Percentiles rank a stretch among this genome's conserved stretches.
phyloP scores from a whole-genome alignment of 495 filamentous ascomycete genomes.

The Lichenothelia convexa region DNA sequence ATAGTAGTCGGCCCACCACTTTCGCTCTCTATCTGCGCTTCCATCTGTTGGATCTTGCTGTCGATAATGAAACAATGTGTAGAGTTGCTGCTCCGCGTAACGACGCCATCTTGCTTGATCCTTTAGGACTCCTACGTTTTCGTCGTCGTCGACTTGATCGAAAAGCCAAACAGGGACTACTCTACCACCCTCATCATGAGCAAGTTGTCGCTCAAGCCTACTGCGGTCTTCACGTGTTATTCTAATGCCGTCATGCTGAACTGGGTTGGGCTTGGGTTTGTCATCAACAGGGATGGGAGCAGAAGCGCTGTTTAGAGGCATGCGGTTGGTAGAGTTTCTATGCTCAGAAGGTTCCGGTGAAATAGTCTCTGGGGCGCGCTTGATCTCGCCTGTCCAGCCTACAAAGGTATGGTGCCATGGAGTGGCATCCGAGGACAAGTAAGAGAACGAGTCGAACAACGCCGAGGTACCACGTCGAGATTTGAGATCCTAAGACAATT shows the following conservation, averaged over 20 bases:
- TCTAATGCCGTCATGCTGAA: slow-evolving; percentile 41
- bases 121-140: slow-evolving; percentile 47
- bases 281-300: slow-evolving; percentile 55
- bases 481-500: slow-evolving; percentile 40
- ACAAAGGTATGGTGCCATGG: slow-evolving; percentile 77
- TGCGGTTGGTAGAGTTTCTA: slow-evolving; percentile 4
- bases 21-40: slow-evolving; percentile 44
- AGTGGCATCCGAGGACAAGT: slow-evolving; percentile 56
- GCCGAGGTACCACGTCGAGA: slow-evolving; percentile 70
- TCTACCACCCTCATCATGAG: slow-evolving; percentile 45
- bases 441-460: slow-evolving; percentile 70
- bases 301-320: slow-evolving; percentile 38
- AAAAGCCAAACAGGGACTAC: slow-evolving; percentile 73
- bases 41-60: slow-evolving; percentile 76
- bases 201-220: slow-evolving; percentile 48
- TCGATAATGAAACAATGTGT: slow-evolving; percentile 85
- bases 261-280: slow-evolving; percentile 30
- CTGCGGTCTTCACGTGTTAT: slow-evolving; percentile 46
- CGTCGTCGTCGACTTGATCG: slow-evolving; percentile 42
- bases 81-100: slow-evolving; percentile 77
- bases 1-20: slow-evolving; percentile 77
- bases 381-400: slow-evolving; percentile 85
- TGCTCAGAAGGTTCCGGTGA: too few species aligned
- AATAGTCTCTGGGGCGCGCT: slow-evolving; percentile 26
- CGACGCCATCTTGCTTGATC: slow-evolving; percentile 69